These are phyloP conservation scores for Pythium aristosporum DNA, from an alignment of 352 stramenopile genomes.

Conservation along the genomic window DNA sequence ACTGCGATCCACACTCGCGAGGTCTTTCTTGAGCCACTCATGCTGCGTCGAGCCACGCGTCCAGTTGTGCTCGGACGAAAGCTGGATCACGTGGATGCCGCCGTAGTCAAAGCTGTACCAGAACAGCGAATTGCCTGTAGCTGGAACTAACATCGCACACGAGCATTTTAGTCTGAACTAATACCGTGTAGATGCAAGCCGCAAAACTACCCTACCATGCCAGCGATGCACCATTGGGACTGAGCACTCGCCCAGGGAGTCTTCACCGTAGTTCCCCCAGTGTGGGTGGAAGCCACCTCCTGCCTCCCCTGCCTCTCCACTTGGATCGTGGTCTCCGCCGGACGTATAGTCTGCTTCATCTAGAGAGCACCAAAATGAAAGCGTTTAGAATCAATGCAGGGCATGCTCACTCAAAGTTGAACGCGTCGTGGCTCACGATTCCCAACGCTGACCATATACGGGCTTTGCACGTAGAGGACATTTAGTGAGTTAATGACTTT, in stretches of 20 bases:
- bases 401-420: neutral
- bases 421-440: slow-evolving; percentile 48
- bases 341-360: slow-evolving; percentile 72
- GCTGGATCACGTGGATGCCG: slow-evolving; percentile 87
- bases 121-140: slow-evolving; percentile 67
- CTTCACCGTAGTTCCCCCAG: slow-evolving; percentile 67
- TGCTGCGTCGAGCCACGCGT: slow-evolving; percentile 84
- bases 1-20: slow-evolving; percentile 74
- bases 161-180: neutral
- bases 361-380: slow-evolving; percentile 21
- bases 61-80: slow-evolving; percentile 91
- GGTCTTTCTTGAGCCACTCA: slow-evolving; percentile 79
- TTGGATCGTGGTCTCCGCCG: slow-evolving; percentile 56
- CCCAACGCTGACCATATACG: slow-evolving; percentile 78
- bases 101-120: slow-evolving; percentile 92
- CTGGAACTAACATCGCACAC: slow-evolving; percentile 34
- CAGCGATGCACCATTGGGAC: slow-evolving; percentile 71
- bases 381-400: too few species aligned
- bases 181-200: neutral
- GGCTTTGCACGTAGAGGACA: slow-evolving; percentile 23
- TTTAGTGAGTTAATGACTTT: too few species aligned
- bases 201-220: slow-evolving; percentile 38
- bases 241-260: slow-evolving; percentile 64
- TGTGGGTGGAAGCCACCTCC: slow-evolving; percentile 51
- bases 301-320: slow-evolving; percentile 36